Base-by-base conservation (phyloP, 2,329 filamentous ascomycete species). In the Phaeosphaeriaceae sp. region DNA sequence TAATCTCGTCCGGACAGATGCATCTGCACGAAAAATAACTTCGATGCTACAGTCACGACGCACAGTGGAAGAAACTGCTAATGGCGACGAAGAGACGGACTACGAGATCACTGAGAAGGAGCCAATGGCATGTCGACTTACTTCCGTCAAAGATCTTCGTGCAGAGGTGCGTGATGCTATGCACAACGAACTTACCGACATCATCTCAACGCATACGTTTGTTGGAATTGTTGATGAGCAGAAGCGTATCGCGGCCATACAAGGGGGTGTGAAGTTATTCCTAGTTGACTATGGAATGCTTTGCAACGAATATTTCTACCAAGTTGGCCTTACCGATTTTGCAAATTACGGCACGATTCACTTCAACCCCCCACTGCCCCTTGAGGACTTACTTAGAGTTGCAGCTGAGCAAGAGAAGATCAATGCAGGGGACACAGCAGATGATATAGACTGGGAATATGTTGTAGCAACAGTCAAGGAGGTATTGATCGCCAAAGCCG, bases 271-370 rank as follows among this genome's bases (percentile, higher is more conserved):
- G 7, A 96, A 92, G 69, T 82, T 99, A 6, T 97, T 89, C 71
- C 83, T 99, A 17, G 81, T 99, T 43, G 94, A 99, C 73, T 99
- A 99, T 67, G 94, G 92, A 9, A 86, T 93, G 69, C 78, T 89
- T 1, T 89, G 73, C 70, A 89, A 86, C 54, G 93, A 97, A 63
- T 95, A 93, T 71, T 95, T 97, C 72, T 99, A 99, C 76, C 94
- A 99, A 74, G 77, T 97, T 16, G 93, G 92, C 0, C 82, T 99
- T 29, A 96, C 92, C 0, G 92, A 99, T 67, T 99, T 99, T 74
- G 91, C 89, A 1, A 99, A 99, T 70, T 97, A 96, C 66, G 94
- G 94, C 2, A 74, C 80, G 17, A 92, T 99, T 50, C 85, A 84
- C 9, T 91, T 99, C 63, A 83, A 86, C 40, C 89, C 91, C 2